Conservation (phyloP, 2,329 filamentous ascomycete genomes). For the Penicillium frequentans region DNA sequence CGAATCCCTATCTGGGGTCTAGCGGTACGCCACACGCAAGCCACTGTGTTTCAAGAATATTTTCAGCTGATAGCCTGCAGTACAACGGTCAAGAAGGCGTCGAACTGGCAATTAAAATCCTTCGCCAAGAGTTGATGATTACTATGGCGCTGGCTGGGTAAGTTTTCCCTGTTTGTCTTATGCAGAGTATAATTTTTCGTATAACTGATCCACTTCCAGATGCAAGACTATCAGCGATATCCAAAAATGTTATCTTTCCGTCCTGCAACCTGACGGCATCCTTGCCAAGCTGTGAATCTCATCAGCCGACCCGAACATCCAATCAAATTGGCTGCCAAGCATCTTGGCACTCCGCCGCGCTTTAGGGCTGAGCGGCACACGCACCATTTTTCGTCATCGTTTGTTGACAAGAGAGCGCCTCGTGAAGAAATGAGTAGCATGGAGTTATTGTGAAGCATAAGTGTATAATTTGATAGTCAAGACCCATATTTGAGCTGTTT, state of each 20-base stretch:
- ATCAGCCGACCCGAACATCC: conserved; percentile 7
- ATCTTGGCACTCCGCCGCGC: conserved; percentile 12
- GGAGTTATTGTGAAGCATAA: background rate
- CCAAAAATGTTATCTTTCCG: conserved; percentile 27
- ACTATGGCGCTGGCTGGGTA: conserved; percentile 36
- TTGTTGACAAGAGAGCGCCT: background rate
- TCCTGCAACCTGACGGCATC: conserved; percentile 27
- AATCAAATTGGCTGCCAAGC: conserved; percentile 16
- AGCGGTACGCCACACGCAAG: background rate
- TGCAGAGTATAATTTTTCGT: background rate
- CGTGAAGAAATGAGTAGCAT: background rate
- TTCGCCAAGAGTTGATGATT: conserved; percentile 32
- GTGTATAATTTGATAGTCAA: background rate
- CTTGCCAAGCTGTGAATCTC: conserved; percentile 27
- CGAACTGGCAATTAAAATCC: conserved; percentile 33
- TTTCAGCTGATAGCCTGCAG: conserved; percentile 12
- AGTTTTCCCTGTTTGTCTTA: conserved; percentile 5
- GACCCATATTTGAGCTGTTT: background rate
- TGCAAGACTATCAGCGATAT: conserved; percentile 33
- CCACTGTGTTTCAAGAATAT: background rate
- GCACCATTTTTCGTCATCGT: background rate
- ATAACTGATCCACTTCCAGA: conserved; percentile 10
- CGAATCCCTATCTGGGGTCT: conserved; percentile 33
- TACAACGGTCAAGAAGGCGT: conserved; percentile 37
- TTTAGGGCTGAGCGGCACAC: conserved; percentile 13